A percentile compares a stretch with the other conserved stretches of the same genome.
phyloP scores from a whole-genome alignment of 192 early-diverging fungal genomes.

The Pilobolus umbonatus region DNA sequence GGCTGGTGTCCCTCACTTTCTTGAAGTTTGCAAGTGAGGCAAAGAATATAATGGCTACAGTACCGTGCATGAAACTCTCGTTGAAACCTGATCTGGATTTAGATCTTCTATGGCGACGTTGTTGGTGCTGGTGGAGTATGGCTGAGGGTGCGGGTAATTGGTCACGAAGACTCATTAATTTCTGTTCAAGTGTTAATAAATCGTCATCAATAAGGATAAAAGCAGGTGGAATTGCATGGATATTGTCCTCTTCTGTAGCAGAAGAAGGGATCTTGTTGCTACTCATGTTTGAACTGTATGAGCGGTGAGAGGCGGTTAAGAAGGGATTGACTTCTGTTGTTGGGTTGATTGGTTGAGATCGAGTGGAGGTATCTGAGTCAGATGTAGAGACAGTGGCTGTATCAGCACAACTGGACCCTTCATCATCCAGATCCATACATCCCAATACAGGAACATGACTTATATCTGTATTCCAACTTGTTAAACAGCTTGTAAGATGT shows the following conservation, averaged over 20 bases:
- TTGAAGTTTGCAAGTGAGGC: slow-evolving; percentile 47
- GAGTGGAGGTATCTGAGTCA: neutral
- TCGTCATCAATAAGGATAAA: slow-evolving; percentile 61
- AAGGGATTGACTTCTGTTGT: neutral
- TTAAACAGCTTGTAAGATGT: slow-evolving; percentile 46
- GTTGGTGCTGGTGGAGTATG: neutral
- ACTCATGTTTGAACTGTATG: neutral
- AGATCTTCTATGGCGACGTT: neutral
- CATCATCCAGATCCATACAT: neutral
- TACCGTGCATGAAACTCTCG: slow-evolving; percentile 18
- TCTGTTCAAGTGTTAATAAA: slow-evolving; percentile 41
- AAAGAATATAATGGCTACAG: slow-evolving; percentile 50
- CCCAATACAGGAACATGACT: slow-evolving; percentile 32
- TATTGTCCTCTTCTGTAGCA: slow-evolving; percentile 18
- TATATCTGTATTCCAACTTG: slow-evolving; percentile 47
- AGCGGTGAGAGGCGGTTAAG: neutral
- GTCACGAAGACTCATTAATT: slow-evolving; percentile 33
- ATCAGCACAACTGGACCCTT: neutral
- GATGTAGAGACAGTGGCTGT: neutral
- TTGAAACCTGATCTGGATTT: neutral
- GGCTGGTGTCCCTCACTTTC: slow-evolving; percentile 42
- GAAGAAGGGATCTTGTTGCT: slow-evolving; percentile 13
- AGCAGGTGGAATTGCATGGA: slow-evolving; percentile 29
- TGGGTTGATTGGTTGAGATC: neutral
- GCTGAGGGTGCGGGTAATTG: slow-evolving; percentile 4